Evolutionary conservation across 345 rosid genomes (phyloP).

Genomic region (Noccaea caerulescens): DNA sequence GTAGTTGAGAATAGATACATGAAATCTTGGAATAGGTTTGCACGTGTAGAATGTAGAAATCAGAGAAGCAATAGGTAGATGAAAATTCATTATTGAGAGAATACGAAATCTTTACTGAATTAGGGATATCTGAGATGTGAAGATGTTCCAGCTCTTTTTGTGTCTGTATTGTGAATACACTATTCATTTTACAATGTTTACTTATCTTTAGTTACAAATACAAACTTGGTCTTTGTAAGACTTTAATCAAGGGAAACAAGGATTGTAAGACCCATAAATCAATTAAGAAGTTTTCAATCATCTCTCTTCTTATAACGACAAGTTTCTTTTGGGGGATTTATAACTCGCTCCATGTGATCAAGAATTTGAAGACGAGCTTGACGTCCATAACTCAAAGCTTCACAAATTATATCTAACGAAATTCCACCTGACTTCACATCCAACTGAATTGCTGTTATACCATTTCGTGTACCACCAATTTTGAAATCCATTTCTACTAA

Average conservation of each 20-base stretch:
- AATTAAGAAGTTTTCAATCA: too few species aligned
- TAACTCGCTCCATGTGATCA: background rate
- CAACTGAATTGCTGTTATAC: background rate
- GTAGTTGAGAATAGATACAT: slow-evolving; percentile 12
- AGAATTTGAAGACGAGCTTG: background rate
- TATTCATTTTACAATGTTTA: slow-evolving; percentile 30
- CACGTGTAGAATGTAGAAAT: slow-evolving; percentile 36
- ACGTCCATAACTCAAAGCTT: background rate
- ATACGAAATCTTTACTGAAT: background rate
- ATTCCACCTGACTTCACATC: background rate
- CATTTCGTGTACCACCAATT: background rate
- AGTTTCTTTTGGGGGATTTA: background rate
- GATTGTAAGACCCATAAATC: too few species aligned
- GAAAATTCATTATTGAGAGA: slow-evolving; percentile 30
- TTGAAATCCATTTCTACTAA: background rate
- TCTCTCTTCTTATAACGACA: too few species aligned
- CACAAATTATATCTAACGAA: background rate
- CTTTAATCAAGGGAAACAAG: too few species aligned
- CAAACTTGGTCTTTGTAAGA: background rate
- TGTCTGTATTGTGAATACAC: slow-evolving; percentile 7
- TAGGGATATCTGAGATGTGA: background rate
- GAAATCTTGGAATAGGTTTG: slow-evolving; percentile 25
- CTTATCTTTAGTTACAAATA: slow-evolving; percentile 6
- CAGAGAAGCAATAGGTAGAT: slow-evolving; percentile 23
- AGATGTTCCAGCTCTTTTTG: slow-evolving; percentile 21